Percentiles rank a stretch among this genome's conserved stretches.
Evolutionary conservation across 768 basidiomycete genomes (phyloP).

Genomic region (Nevesoporus exiguus): DNA sequence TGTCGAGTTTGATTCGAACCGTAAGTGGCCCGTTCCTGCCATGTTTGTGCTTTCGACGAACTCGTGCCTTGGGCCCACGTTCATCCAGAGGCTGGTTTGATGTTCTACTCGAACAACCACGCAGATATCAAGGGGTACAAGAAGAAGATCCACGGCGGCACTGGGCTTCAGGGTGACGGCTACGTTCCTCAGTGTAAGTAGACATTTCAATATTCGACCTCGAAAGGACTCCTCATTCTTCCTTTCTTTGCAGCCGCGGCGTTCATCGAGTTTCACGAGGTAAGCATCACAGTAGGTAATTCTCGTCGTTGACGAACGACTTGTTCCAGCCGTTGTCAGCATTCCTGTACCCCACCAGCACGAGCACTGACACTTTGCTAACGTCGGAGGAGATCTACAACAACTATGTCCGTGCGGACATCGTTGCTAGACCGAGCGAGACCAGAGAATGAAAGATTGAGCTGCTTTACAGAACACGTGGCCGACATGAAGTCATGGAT

Average conservation of each 20-base stretch:
- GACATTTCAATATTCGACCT: background rate
- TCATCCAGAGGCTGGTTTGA: conserved; percentile 61
- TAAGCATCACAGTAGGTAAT: conserved; percentile 15
- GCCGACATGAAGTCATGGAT: background rate
- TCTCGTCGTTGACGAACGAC: background rate
- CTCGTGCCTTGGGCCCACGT: background rate
- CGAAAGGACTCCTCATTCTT: background rate
- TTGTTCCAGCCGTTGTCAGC: conserved; percentile 50
- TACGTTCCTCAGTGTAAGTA: conserved; percentile 57
- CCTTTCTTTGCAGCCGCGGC: conserved; percentile 44
- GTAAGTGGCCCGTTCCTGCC: conserved; percentile 37
- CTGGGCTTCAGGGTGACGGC: conserved; percentile 55
- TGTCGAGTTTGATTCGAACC: conserved; percentile 65
- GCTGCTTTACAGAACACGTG: background rate
- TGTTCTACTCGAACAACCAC: conserved; percentile 68
- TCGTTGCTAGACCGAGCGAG: conserved; percentile 29
- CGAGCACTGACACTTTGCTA: conserved; percentile 59
- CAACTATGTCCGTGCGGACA: conserved; percentile 62
- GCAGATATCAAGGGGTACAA: conserved; percentile 47
- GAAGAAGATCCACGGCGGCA: conserved; percentile 75
- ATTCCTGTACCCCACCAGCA: conserved; percentile 57
- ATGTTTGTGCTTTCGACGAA: background rate
- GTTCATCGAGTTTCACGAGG: conserved; percentile 69
- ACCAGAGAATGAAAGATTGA: conserved; percentile 3
- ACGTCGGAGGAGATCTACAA: conserved; percentile 72